Base-by-base conservation (phyloP, 2,329 filamentous ascomycete genomes). In the Beauveria pseudobassiana region DNA sequence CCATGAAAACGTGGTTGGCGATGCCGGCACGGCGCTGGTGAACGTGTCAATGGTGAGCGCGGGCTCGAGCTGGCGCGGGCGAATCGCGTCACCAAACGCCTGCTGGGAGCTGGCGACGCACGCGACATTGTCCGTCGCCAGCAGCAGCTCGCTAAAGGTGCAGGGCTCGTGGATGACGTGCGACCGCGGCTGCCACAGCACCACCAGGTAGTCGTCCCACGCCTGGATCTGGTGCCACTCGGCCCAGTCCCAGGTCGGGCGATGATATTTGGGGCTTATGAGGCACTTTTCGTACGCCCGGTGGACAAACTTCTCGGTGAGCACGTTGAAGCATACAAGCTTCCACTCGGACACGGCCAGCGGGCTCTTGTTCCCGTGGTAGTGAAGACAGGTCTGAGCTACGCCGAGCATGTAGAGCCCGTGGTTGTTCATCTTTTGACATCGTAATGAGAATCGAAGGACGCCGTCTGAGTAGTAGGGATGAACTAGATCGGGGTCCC, bases 111-210 rank as follows among this genome's bases (percentile, higher is more conserved):
- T 45, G 24, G 53, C 22, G 10, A 62, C 40, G 48, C 52, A 62
- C 8, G 53, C 53, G 12, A 62, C 30, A 24, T 38, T 62, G 48
- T 62, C 60, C 38, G 26, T 45, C 20, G 60, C 60, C 4, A 57
- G 53, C 9, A 62, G 46, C 26, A 62, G 53, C 26, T 62, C 53
- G n/a, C 24, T 57, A 12, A 51, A 57, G 16, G 60, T 62, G 53
- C 60, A 58, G 7, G 60, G 60, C 46, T 62, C 60, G 60, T 62
- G 60, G 48, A 62, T 62, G 53, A 62, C 60, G 48, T 62, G 60
- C 54, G 53, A 40, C 28, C 53, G 52, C 40, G 60, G 60, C 53
- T 58, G 60, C 60, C 60, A 62, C 40, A 62, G 53, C 53, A 62
- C 60, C 48, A 62, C 48, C 53, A 62, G 52, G 28, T 62, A 62